phyloP scores from a whole-genome alignment of 2,329 filamentous ascomycete species.

The Arthrocladium fulminans region DNA sequence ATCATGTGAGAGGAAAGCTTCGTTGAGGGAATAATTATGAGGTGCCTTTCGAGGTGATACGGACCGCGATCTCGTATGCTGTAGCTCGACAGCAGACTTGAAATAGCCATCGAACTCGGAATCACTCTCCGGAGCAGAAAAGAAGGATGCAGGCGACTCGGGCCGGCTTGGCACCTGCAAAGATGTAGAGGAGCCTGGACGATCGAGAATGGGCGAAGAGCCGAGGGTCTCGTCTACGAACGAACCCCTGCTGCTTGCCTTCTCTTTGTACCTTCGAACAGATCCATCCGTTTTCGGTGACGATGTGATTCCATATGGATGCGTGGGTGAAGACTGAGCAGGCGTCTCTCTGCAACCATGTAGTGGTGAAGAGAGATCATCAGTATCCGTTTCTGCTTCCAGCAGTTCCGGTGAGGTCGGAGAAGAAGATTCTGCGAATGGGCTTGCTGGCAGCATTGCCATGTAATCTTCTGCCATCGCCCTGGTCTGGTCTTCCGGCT shows the following conservation, averaged over 20 bases:
- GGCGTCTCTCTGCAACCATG: not conserved
- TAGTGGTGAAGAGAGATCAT: not conserved
- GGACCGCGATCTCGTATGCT: not conserved
- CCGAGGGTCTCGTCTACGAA: constrained; percentile 1
- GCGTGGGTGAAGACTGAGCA: not conserved
- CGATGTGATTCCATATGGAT: not conserved
- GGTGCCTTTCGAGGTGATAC: constrained; percentile 3
- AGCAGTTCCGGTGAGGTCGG: constrained; percentile 2
- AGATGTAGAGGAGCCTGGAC: not conserved
- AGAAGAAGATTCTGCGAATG: constrained; percentile 11
- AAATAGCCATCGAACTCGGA: constrained; percentile 8
- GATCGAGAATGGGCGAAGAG: not conserved
- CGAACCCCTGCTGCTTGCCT: not conserved
- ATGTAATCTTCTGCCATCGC: constrained; percentile 22
- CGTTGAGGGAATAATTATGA: constrained; percentile 5
- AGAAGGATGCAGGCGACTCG: constrained; percentile 1
- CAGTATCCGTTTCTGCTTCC: not conserved
- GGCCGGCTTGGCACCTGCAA: not conserved
- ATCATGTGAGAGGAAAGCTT: not conserved
- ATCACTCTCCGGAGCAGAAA: not conserved
- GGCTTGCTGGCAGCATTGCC: constrained; percentile 17
- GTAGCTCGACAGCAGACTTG: constrained; percentile 15
- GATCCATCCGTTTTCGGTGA: not conserved
- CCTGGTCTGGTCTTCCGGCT: constrained; percentile 10
- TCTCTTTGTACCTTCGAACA: not conserved